Evolutionary conservation across 768 basidiomycete genomes (phyloP).

Genomic region (Boletus patriciae): DNA sequence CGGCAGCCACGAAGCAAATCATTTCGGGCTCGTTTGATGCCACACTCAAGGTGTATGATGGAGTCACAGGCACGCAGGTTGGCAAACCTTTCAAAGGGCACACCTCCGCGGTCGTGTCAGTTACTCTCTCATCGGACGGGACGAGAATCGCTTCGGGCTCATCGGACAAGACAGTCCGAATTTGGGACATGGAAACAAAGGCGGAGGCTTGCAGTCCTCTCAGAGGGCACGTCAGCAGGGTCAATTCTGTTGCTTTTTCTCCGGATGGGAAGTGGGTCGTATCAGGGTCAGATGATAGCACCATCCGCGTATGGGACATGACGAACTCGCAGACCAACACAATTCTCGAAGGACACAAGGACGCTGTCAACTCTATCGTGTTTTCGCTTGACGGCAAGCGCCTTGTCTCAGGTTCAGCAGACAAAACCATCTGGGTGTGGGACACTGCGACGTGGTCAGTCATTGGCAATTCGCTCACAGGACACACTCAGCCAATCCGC

Average conservation of each 20-base stretch:
- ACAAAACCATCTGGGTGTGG: background rate
- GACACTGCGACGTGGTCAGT: background rate
- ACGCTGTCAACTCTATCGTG: background rate
- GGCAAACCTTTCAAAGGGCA: background rate
- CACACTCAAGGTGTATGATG: background rate
- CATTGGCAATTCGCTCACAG: background rate
- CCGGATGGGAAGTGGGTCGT: background rate
- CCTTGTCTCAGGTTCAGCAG: slow-evolving; percentile 6
- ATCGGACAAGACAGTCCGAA: slow-evolving; percentile 1
- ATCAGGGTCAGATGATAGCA: background rate
- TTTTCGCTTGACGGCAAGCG: slow-evolving; percentile 3
- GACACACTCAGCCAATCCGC: background rate
- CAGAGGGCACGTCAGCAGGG: background rate
- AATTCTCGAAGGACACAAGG: background rate
- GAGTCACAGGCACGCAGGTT: background rate
- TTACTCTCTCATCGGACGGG: slow-evolving; percentile 7
- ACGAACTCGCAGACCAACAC: background rate
- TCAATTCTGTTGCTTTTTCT: slow-evolving; percentile 3
- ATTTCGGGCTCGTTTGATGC: background rate
- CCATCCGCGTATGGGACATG: background rate
- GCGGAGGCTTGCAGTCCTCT: background rate
- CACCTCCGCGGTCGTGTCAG: background rate
- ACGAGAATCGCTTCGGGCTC: background rate
- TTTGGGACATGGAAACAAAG: background rate
- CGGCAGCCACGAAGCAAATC: background rate